Conservation (phyloP, 2,329 filamentous ascomycete species). For the Drechslerella coelobrocha region DNA sequence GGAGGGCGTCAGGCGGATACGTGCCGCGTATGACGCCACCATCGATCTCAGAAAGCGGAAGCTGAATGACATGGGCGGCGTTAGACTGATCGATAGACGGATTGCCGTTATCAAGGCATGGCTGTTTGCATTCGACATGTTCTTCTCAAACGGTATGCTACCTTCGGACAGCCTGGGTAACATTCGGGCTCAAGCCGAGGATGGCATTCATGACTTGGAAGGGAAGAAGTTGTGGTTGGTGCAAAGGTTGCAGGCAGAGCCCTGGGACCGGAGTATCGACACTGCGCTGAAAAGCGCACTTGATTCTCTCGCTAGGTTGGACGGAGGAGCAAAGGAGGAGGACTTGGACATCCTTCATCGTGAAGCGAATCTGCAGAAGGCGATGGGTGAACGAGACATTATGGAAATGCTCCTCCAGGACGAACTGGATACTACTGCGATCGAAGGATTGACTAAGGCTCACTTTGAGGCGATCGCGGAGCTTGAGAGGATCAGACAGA, state of each 20-base stretch:
- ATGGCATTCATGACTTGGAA: constrained; percentile 87
- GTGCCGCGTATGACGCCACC: constrained; percentile 82
- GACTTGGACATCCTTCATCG: constrained; percentile 76
- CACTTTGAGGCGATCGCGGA: constrained; percentile 91
- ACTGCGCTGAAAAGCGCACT: constrained; percentile 86
- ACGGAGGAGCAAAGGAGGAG: constrained; percentile 68
- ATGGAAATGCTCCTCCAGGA: constrained; percentile 78
- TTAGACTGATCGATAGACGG: constrained; percentile 81
- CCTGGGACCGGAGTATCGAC: constrained; percentile 87
- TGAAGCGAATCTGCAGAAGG: constrained; percentile 85
- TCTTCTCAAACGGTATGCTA: constrained; percentile 71
- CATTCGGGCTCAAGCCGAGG: constrained; percentile 86
- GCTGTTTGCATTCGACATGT: constrained; percentile 87
- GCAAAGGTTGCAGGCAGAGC: constrained; percentile 77
- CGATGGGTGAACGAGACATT: constrained; percentile 80
- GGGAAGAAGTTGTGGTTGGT: constrained; percentile 89
- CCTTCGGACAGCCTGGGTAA: constrained; percentile 71
- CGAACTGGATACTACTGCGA: constrained; percentile 74
- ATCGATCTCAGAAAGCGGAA: constrained; percentile 78
- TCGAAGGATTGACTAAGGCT: constrained; percentile 83
- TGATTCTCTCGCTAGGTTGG: constrained; percentile 76
- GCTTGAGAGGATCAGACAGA: constrained; percentile 78
- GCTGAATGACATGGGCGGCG: constrained; percentile 77
- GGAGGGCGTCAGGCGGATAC: constrained; percentile 80
- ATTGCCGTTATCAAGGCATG: constrained; percentile 87